Evolutionary conservation across 2,329 filamentous ascomycete species (phyloP), one percentile per base, ranked within the genome.

Genomic region (Thermothelomyces thermophilus): DNA sequence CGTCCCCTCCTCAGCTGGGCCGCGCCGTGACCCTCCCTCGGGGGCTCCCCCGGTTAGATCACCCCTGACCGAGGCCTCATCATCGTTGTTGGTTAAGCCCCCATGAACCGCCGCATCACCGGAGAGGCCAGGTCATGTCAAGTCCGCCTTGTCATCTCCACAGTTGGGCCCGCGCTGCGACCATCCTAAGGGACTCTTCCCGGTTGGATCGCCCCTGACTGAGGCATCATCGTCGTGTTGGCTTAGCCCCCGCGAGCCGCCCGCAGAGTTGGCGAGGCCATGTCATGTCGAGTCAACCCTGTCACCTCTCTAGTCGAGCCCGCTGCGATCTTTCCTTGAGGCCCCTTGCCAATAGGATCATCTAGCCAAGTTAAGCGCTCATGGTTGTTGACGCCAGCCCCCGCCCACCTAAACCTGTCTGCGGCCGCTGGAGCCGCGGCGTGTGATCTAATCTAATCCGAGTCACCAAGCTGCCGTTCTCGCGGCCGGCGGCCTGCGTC

Each of bases 401-500:
- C 43, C 22, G 43, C 43, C 16, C 33, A 39, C 43, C 37, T 40
- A 8, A 40, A 40, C 43, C 43, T 46, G 43, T 46, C 43, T 46
- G 34, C 34, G 24, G 43, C 43, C 34, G 43, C 43, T 22, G 24
- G 43, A 46, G 43, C 37, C 22, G 24, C 34, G 34, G 34, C 20
- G 31, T 46, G 33, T 46, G 22, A 39, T 39, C 43, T 33, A 33
- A 46, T 46, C 34, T 37, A 37, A 39, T 30, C 33, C 34, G 43
- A 46, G 43, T 30, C 33, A 46, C 22, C 33, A 46, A 46, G 33
- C 43, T 46, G 43, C 22, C 24, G 28, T 46, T 46, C 43, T 45
- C 33, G 43, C 43, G 22, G 37, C 31, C 34, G 30, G 24, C 34
- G 33, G 34, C 20, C 43, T 37, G 22, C 22, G 17, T 39, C 43